Conservation (phyloP, 306 rosid genomes). For the Quillaja saponaria region DNA sequence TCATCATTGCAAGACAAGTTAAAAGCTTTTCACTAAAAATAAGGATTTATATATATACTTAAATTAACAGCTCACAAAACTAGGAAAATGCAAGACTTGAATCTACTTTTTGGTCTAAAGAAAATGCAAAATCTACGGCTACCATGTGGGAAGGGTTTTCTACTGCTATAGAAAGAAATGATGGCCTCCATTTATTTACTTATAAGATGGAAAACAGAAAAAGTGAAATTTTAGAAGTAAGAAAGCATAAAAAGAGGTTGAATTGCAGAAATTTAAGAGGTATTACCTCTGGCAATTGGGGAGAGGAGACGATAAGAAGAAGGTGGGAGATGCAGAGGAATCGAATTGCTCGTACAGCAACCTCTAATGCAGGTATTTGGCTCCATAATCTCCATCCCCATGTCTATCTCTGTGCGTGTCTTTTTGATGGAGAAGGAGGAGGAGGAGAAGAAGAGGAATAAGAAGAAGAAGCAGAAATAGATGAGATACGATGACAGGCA, state of each 20-base stretch:
- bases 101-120: not conserved
- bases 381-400: slow-evolving; percentile 64
- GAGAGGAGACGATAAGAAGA: slow-evolving; percentile 68
- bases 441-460: not conserved
- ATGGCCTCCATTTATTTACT: not conserved
- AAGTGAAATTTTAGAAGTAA: not conserved
- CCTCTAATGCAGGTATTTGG: slow-evolving; percentile 91
- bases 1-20: slow-evolving; percentile 21
- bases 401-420: slow-evolving; percentile 13
- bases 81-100: not conserved
- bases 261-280: not conserved
- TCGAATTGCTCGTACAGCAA: slow-evolving; percentile 68
- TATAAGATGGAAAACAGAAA: not conserved
- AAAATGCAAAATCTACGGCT: too few species aligned
- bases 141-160: too few species aligned
- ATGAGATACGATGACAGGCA: too few species aligned
- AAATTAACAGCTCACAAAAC: not conserved
- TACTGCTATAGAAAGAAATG: not conserved
- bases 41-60: not conserved
- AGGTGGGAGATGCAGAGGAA: slow-evolving; percentile 83
- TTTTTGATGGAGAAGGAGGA: not conserved
- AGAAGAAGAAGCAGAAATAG: not conserved
- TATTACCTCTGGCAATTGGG: slow-evolving; percentile 76
- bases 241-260: not conserved
- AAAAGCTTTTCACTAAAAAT: not conserved